These are phyloP conservation scores for Pythium scleroteichum DNA, from an alignment of 352 stramenopile genomes.

Conservation along the genomic window DNA sequence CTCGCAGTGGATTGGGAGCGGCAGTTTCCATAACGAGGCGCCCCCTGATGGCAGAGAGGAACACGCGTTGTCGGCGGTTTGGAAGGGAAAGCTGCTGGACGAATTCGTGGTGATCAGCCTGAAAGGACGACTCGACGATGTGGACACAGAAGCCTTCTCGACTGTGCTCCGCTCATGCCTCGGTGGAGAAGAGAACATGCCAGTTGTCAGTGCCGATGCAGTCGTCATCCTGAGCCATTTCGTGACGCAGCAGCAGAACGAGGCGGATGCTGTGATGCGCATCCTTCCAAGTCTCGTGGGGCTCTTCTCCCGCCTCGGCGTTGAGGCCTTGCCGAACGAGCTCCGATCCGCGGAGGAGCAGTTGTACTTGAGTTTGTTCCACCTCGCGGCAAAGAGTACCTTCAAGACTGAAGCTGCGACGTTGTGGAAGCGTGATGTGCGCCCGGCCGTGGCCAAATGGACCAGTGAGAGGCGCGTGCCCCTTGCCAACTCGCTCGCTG, in stretches of 20 bases:
- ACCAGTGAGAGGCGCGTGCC: slow-evolving; percentile 27
- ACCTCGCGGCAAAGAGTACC: slow-evolving; percentile 50
- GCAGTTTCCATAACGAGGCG: slow-evolving; percentile 37
- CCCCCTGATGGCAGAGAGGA: background rate
- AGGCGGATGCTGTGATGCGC: slow-evolving; percentile 52
- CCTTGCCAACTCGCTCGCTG: slow-evolving; percentile 53
- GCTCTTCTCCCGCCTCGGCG: slow-evolving; percentile 51
- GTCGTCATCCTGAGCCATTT: slow-evolving; percentile 78
- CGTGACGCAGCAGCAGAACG: slow-evolving; percentile 48
- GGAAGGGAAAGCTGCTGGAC: slow-evolving; percentile 73
- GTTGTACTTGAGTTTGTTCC: slow-evolving; percentile 59
- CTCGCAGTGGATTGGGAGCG: slow-evolving; percentile 54
- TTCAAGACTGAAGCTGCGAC: slow-evolving; percentile 49
- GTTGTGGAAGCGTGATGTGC: slow-evolving; percentile 50
- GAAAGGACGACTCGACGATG: slow-evolving; percentile 68
- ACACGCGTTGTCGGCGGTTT: slow-evolving; percentile 50
- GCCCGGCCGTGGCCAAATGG: slow-evolving; percentile 44
- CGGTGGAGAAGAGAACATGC: slow-evolving; percentile 39
- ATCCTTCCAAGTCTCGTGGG: slow-evolving; percentile 59
- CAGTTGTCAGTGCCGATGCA: slow-evolving; percentile 65
- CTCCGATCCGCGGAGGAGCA: slow-evolving; percentile 56
- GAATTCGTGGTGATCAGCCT: slow-evolving; percentile 82
- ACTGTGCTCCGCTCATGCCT: slow-evolving; percentile 56
- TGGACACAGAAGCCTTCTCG: slow-evolving; percentile 51
- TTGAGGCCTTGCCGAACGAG: slow-evolving; percentile 39